Conservation (phyloP, 345 rosid species). For the Eucalyptus guilfoylei region DNA sequence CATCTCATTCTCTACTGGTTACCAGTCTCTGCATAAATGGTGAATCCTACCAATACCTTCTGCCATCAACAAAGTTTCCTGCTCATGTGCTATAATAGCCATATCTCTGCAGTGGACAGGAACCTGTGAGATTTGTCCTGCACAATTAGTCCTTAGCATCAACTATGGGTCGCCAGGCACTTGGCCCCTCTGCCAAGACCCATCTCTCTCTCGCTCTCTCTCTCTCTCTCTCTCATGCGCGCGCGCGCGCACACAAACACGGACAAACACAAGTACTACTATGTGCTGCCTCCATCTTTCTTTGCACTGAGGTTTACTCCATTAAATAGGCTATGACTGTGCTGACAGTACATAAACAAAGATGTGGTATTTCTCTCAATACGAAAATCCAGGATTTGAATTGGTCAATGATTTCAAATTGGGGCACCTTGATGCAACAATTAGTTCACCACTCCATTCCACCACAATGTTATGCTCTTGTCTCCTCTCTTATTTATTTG, state of each 20-base stretch:
- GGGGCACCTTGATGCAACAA: neutral
- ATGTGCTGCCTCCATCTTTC: neutral
- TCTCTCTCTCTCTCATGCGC: no score
- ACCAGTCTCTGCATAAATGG: neutral
- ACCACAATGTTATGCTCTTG: accelerated
- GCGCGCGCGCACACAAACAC: no score
- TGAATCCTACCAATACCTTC: neutral
- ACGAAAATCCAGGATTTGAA: neutral
- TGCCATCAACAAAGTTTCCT: neutral
- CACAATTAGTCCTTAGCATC: neutral
- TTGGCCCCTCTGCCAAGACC: no score
- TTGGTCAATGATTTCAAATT: neutral
- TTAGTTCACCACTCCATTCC: neutral
- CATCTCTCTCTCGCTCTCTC: no score
- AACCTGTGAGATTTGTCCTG: neutral
- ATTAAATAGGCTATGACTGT: neutral
- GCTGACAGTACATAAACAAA: neutral
- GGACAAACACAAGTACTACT: neutral
- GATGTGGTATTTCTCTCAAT: neutral
- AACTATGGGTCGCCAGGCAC: no score
- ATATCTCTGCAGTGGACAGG: neutral
- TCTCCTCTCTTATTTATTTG: neutral
- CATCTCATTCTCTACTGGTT: neutral
- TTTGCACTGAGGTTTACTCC: neutral
- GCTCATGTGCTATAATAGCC: no score